Evolutionary conservation across 2,329 filamentous ascomycete species (phyloP), one percentile per base, ranked within the genome.

Genomic region (Aureobasidium pullulans): DNA sequence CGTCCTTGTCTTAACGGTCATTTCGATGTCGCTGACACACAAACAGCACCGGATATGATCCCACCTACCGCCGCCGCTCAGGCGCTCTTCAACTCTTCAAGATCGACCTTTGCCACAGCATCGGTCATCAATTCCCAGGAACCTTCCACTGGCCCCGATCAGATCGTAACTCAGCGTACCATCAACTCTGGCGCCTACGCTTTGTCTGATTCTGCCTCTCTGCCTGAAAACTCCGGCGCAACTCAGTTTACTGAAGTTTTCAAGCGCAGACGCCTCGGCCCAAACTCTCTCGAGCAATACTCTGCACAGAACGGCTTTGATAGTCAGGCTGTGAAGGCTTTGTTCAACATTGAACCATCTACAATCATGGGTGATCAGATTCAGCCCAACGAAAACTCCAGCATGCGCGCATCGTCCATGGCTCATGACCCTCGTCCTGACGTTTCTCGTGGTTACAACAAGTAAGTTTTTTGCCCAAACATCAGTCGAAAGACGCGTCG

Each of bases 271-370:
- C 43, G 54, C 36, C 6, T 39, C 16, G 32, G 36, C 19, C 13
- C 39, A 32, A 16, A 50, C 31, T 28, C 6, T 31, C 43, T 19
- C 28, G 23, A 39, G 10, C 54, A 57, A 32, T 16, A 34, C 4
- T 11, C 32, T 29, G 31, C 44, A 36, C 16, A 34, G 13, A 28
- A 46, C 7, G 23, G 10, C 28, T 48, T 57, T n/a, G 16, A 23
- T 16, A 57, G 54, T 40, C 34, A 57, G 13, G 32, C 43, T 19
- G 54, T 57, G 8, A 57, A 23, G 15, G 54, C 54, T 23, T 48
- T 57, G 54, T 57, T 57, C 54, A 57, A 39, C 13, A 29, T 43
- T 19, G 54, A 37, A 29, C 10, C 53, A 36, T 46, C 53, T 15
- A 19, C 15, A 2, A 28, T n/a, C 29, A 43, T n/a, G 2, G 32